phyloP scores from a whole-genome alignment of 2,329 filamentous ascomycete genomes.

The Blastomyces parvus region DNA sequence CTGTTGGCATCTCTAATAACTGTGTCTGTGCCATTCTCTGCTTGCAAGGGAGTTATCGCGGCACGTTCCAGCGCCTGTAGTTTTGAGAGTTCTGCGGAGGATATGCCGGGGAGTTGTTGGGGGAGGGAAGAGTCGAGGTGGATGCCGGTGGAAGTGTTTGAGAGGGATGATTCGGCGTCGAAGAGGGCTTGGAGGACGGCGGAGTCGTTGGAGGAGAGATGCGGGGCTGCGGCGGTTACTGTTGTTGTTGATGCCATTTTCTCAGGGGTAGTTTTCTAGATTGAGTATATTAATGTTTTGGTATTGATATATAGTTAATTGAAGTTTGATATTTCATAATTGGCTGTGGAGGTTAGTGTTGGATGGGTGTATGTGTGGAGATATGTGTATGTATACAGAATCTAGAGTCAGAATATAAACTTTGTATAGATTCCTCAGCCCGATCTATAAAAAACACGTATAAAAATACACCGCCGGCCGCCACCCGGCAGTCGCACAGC shows the following conservation, averaged over 20 bases:
- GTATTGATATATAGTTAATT: no score
- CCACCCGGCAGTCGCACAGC: not conserved
- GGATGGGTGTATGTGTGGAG: not conserved
- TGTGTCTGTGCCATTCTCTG: not conserved
- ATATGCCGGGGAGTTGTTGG: constrained; percentile 31
- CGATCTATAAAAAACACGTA: no score
- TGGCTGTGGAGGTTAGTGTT: no score
- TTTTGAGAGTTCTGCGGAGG: constrained; percentile 26
- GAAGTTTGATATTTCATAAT: no score
- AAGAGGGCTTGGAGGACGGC: constrained; percentile 39
- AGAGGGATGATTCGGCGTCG: constrained; percentile 36
- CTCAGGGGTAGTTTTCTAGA: no score
- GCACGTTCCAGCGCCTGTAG: constrained; percentile 34
- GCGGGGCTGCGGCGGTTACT: constrained; percentile 20
- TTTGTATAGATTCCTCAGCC: no score
- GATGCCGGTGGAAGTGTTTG: constrained; percentile 10
- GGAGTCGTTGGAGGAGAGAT: constrained; percentile 37
- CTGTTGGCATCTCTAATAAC: constrained; percentile 12
- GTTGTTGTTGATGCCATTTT: constrained; percentile 8
- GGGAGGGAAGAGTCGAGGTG: constrained; percentile 30
- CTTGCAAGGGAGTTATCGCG: constrained; percentile 31
- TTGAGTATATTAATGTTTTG: no score
- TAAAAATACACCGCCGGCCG: no score
- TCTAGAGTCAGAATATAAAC: no score
- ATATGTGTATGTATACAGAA: not conserved